Base-by-base conservation (phyloP, 352 stramenopile species). In the Globisporangium camurandrum region DNA sequence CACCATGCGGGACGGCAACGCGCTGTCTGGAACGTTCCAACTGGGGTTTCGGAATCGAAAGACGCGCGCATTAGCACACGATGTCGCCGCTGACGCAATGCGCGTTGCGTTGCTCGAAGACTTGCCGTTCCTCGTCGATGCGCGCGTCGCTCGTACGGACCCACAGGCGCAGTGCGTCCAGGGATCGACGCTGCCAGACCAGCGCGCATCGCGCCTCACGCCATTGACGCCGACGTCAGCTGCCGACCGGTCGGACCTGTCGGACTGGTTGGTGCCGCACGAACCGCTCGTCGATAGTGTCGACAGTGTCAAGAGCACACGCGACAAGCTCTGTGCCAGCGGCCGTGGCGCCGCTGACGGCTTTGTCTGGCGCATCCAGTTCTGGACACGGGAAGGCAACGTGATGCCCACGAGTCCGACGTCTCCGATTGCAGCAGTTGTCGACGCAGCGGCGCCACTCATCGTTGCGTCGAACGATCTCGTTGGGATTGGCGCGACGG, bases 331-430 rank as follows among this genome's bases (percentile, higher is more conserved):
- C 14, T 98, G 95, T 50, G 44, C 66, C 8, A 59, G 84, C 53
- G 92, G 92, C 19, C 80, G 83, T 26, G 80, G 73, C n/a, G 67
- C 71, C 49, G 84, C 76, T 3, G 79, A 80, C 20, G 92, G 77
- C 0, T 83, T 94, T 33, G 80, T 85, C 16, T 98, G 93, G 91
- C 95, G 92, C 30, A 41, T 98, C 14, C 89, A 91, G 42, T 64
- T 98, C 23, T 95, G 84, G 62, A 97, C 93, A 1, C 59, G 74
- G 8, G 49, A 66, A 9, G 92, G 88, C 30, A 98, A 97, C 49
- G 49, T 75, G 1, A 71, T 79, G 40, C 67, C 82, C 0, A 76
- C 64, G 16, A 97, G 76, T 34, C 91, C 92, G 24, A 96, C 84
- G 4, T 75, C 71, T 2, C 59, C 59, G 1, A 47, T 47, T 3